Conservation (phyloP, 768 basidiomycete genomes). For the Psilocybe cyanescens region DNA sequence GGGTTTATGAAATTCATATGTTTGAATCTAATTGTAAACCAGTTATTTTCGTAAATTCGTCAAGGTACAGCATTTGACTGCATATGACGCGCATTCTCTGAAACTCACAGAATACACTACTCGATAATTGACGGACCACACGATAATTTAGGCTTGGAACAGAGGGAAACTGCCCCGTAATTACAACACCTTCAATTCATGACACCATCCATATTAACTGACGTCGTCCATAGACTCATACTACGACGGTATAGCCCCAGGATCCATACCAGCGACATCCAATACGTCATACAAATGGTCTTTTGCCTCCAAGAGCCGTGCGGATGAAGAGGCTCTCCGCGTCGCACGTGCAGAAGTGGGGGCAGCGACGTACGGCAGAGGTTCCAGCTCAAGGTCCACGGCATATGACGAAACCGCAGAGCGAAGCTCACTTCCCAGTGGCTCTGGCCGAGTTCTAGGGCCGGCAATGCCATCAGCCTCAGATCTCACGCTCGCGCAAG, state of each 20-base stretch:
- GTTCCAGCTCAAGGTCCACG: conserved; percentile 18
- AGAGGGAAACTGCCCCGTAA: conserved; percentile 71
- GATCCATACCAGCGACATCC: conserved; percentile 57
- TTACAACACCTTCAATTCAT: conserved; percentile 17
- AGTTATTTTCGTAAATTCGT: conserved; percentile 96
- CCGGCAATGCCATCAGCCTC: conserved; percentile 71
- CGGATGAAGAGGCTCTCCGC: conserved; percentile 61
- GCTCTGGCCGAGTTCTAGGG: conserved; percentile 55
- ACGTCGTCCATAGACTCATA: conserved; percentile 24
- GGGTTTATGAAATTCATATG: conserved; percentile 15
- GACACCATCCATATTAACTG: background rate
- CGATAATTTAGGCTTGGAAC: conserved; percentile 70
- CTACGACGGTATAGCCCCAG: conserved; percentile 62
- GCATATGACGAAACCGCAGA: conserved; percentile 28
- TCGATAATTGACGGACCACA: background rate
- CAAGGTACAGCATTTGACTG: conserved; percentile 49
- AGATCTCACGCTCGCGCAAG: conserved; percentile 72
- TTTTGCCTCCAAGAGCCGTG: conserved; percentile 73
- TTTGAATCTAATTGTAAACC: conserved; percentile 33
- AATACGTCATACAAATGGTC: conserved; percentile 90
- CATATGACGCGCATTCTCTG: background rate
- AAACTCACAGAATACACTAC: background rate
- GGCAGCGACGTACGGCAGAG: conserved; percentile 46
- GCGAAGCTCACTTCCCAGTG: conserved; percentile 17
- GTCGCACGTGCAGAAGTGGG: conserved; percentile 63